These are phyloP conservation scores for Diplosphaera chodatii DNA, from an alignment of 139 green algal species.

Conservation along the genomic window DNA sequence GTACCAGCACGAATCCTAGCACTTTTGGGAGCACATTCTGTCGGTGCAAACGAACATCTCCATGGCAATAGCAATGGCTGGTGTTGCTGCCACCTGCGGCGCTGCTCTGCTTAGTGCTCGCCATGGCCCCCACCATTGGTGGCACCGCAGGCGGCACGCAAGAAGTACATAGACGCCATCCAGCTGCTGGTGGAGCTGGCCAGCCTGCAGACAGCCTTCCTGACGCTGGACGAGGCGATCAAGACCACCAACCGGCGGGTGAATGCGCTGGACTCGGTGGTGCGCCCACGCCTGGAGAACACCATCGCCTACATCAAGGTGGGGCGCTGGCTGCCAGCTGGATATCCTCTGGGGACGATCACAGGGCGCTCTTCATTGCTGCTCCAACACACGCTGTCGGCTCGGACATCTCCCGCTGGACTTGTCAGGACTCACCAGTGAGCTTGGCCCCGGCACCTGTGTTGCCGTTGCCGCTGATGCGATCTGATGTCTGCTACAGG, in stretches of 20 bases:
- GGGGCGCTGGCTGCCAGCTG: too few relatives aligned
- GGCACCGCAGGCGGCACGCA: constrained; percentile 19
- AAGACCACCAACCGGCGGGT: constrained; percentile 97
- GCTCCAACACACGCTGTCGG: background rate
- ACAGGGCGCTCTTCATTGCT: background rate
- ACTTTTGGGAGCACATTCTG: too few relatives aligned
- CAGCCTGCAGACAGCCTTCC: constrained; percentile 94
- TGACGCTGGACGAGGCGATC: constrained; percentile 95
- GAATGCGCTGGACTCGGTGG: constrained; percentile 98
- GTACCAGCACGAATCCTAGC: too few relatives aligned
- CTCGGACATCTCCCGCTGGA: too few relatives aligned
- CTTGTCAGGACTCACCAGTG: too few relatives aligned
- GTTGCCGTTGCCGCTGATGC: too few relatives aligned
- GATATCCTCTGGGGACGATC: constrained; percentile 10
- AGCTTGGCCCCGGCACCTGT: too few relatives aligned
- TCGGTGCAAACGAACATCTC: too few relatives aligned
- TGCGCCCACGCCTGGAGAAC: constrained; percentile 94
- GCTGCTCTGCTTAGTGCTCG: background rate
- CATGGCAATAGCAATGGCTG: too few relatives aligned
- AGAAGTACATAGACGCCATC: constrained; percentile 72
- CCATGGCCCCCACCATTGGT: too few relatives aligned
- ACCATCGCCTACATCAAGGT: constrained; percentile 98
- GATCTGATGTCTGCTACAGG: constrained; percentile 30
- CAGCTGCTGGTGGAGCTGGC: constrained; percentile 93
- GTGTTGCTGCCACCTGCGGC: constrained; percentile 45